phyloP scores from a whole-genome alignment of 768 basidiomycete genomes.

The Lyophyllum atratum region DNA sequence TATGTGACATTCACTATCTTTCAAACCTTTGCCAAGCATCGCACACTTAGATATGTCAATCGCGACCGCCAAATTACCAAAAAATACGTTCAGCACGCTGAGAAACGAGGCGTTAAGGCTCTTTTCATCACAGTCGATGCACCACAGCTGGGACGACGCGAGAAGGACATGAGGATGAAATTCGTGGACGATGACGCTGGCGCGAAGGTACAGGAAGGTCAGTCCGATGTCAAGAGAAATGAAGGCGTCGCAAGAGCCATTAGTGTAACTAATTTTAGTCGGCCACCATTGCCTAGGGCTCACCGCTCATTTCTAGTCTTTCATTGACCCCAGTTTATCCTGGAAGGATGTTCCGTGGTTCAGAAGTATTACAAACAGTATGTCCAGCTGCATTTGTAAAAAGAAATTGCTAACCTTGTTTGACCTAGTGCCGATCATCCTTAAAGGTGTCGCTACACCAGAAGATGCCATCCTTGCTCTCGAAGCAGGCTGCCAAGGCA shows the following conservation, averaged over 20 bases:
- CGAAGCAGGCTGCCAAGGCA: constrained; percentile 34
- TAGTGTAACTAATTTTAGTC: constrained; percentile 47
- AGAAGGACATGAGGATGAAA: constrained; percentile 94
- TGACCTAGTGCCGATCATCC: constrained; percentile 60
- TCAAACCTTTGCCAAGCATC: neutral
- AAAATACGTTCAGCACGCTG: constrained; percentile 85
- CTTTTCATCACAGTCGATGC: constrained; percentile 98
- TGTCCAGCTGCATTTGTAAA: constrained; percentile 13
- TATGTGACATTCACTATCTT: constrained; percentile 31
- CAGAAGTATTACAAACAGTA: constrained; percentile 70
- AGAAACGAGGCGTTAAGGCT: constrained; percentile 84
- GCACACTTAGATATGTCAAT: constrained; percentile 7
- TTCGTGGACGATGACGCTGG: constrained; percentile 70
- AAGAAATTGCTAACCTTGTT: neutral
- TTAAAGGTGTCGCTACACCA: constrained; percentile 69
- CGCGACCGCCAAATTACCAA: constrained; percentile 78
- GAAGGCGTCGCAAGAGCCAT: constrained; percentile 93
- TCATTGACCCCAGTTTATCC: constrained; percentile 86
- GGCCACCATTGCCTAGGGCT: neutral
- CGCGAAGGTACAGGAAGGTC: constrained; percentile 21
- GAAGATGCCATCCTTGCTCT: constrained; percentile 38
- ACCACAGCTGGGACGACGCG: constrained; percentile 89
- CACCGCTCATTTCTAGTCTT: constrained; percentile 51
- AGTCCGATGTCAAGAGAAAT: constrained; percentile 48
- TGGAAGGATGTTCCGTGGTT: constrained; percentile 88